Base-by-base conservation (phyloP, 805 yeast genomes). In the Ogataea neopini region DNA sequence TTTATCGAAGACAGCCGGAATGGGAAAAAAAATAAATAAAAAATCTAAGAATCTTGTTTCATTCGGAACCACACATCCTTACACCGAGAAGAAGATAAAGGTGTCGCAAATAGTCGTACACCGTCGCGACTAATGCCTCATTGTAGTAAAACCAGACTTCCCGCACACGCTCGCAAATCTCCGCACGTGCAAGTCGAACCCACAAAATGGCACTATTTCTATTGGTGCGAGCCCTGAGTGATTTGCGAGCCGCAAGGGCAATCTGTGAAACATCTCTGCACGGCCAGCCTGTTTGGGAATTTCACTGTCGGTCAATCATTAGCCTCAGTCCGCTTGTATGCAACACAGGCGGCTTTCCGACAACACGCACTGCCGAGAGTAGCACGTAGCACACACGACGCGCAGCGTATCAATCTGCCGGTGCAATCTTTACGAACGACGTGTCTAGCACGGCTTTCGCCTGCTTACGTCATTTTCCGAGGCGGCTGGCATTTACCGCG, bases 131-230 rank as follows among this genome's bases (percentile, higher is more conserved):
- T 5, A 23, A 22, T 23, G 34, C 34, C 34, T n/a, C 37, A 34
- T 11, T 6, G 14, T 17, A 23, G 25, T 23, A 17, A 34, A 15
- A 22, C 37, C 25, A n/a, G 34, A 23, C 10, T 25, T 26, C 6
- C 42, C 42, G 42, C 32, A 38, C 41, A 32, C 42, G 42, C 32
- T 25, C 41, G 41, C 14, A 17, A 38, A 22, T n/a, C 30, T 17
- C 20, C 25, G 42, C 42, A 39, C 42, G 25, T 15, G 32, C 32
- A 17, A 39, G 28, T 39, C 15, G 11, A 25, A 32, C 11, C 11
- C 26, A 18, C 13, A 39, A 28, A 39, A 39, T 39, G 42, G 42
- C 42, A 13, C 3, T 10, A 15, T 26, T 39, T 39, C 25, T 26
- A 39, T 39, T 39, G 42, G 42, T 39, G 42, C 37, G 23, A 34